Evolutionary conservation across 768 basidiomycete genomes (phyloP), one percentile per base, ranked within the genome.

Genomic region (Suillus subalutaceus): DNA sequence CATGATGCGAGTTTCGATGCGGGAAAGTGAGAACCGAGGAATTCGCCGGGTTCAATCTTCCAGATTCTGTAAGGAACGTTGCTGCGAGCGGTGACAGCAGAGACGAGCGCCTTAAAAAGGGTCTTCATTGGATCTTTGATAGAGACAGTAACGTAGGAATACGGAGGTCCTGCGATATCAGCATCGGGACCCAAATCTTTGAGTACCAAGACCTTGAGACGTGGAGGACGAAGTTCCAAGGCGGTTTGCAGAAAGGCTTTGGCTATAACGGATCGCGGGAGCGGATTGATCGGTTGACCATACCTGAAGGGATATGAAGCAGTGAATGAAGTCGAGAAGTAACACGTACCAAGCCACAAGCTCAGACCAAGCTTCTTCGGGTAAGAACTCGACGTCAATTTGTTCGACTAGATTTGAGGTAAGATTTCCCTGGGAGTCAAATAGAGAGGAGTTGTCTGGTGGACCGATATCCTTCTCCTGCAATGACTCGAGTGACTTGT

Each of bases 181-280:
- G 70, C 75, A 56, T 75, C 72, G 4, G 72, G 71, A 65, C 70
- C 66, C 18, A 73, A 69, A 62, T 73, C 66, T 59, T 72, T 64
- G 38, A 90, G 78, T 62, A 79, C 79, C 70, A 88, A 82, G 43
- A 88, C 85, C 68, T 82, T 85, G 71, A 94, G 78, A 23, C 79
- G 80, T 2, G 90, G 88, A 30, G 93, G 93, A 65, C 85, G 84
- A 46, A 94, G 82, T 77, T 97, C 94, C 62, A 97, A 77, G 16
- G 83, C 75, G 15, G 85, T 76, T 65, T 84, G 77, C 63, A 83
- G 83, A 16, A 76, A 67, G 1, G 90, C 90, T 63, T 87, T 83
- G 9, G 81, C 77, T 67, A 94, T 86, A 60, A 95, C 89, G 20
- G 82, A 83, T 55, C 93, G 86, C 40, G 88, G 86, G 44, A 96